Conservation (phyloP, 805 yeast species). For the Tetrapisispora iriomotensis region DNA sequence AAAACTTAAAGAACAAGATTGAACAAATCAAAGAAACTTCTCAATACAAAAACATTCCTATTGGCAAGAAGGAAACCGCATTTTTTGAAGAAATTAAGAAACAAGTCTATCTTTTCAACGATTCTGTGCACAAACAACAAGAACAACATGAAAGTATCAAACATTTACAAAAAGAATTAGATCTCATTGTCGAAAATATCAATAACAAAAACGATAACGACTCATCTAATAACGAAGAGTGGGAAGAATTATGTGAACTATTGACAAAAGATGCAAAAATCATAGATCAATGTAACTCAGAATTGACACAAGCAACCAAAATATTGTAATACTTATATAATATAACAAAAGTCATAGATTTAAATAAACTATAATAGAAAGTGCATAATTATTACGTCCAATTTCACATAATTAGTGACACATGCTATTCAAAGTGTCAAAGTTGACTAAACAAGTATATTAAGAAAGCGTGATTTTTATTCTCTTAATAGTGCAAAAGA, state of each 20-base stretch:
- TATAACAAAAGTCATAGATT: too few species aligned
- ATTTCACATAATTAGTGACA: too few species aligned
- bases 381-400: too few species aligned
- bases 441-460: too few species aligned
- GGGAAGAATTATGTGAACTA: constrained; percentile 27
- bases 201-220: too few species aligned
- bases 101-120: constrained; percentile 27
- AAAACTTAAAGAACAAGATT: constrained; percentile 22
- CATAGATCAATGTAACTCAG: constrained; percentile 1
- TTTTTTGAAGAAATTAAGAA: constrained; percentile 39
- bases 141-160: constrained; percentile 22
- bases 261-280: constrained; percentile 25
- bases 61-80: constrained; percentile 33
- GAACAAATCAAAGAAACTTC: constrained; percentile 12
- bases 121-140: constrained; percentile 22
- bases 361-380: too few species aligned
- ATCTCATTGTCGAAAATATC: constrained; percentile 3
- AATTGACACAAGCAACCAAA: background rate
- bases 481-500: too few species aligned
- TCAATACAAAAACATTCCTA: constrained; percentile 19
- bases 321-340: too few species aligned
- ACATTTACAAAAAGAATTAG: constrained; percentile 22
- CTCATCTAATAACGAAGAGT: constrained; percentile 20
- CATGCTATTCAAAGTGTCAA: too few species aligned
- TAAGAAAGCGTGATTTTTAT: too few species aligned